phyloP scores from a whole-genome alignment of 2,329 filamentous ascomycete genomes.

The Fusarium zealandicum region DNA sequence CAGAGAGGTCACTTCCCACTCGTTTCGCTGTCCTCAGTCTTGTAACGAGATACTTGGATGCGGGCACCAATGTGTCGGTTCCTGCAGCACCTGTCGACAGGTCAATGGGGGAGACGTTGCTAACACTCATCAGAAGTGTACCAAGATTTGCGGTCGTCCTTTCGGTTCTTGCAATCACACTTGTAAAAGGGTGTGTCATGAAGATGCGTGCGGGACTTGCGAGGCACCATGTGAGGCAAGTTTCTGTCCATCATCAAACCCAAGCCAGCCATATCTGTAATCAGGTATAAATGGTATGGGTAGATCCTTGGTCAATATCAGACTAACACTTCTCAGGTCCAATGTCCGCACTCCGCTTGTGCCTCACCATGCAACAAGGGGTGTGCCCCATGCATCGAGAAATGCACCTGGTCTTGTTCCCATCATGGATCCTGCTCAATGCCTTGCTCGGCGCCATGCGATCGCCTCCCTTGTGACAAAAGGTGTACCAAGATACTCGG shows the following conservation, averaged over 20 bases:
- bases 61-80: constrained; percentile 43
- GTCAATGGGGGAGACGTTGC: neutral
- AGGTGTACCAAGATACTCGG: constrained; percentile 60
- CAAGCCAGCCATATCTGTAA: too few relatives aligned
- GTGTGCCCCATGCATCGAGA: constrained; percentile 65
- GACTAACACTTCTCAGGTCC: constrained; percentile 43
- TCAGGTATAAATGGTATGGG: too few relatives aligned
- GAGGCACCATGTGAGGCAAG: constrained; percentile 60
- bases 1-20: constrained; percentile 1
- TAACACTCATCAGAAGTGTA: constrained; percentile 50
- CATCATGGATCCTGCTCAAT: constrained; percentile 57
- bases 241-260: too few relatives aligned
- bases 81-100: constrained; percentile 5
- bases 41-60: constrained; percentile 48
- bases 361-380: constrained; percentile 60
- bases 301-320: too few relatives aligned
- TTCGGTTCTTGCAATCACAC: constrained; percentile 64
- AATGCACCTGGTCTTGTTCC: constrained; percentile 59
- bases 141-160: constrained; percentile 53
- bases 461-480: constrained; percentile 67
- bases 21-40: constrained; percentile 10
- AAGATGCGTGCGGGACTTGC: constrained; percentile 54
- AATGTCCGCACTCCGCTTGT: constrained; percentile 65
- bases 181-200: constrained; percentile 48
- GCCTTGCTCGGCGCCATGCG: constrained; percentile 70